Evolutionary conservation across 1,139 yeast species (phyloP), one percentile per base, ranked within the genome.

Genomic region (Lodderomyces theae): DNA sequence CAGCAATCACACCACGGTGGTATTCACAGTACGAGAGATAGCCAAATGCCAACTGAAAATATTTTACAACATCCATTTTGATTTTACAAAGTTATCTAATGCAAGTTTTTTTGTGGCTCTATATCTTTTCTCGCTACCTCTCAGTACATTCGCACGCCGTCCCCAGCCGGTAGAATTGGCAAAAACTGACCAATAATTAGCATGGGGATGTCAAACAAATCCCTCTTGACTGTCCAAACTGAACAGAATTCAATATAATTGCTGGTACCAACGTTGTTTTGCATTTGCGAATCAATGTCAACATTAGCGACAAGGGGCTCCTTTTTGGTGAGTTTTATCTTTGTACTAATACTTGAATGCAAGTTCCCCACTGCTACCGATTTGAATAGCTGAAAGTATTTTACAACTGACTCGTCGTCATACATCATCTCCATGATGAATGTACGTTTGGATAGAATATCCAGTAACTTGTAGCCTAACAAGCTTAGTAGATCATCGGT

Each of bases 171-270:
- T 57, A 72, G 54, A n/a, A 77, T 51, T 22, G 78, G 79, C 41
- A 63, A 62, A 50, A 66, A 76, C 52, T 61, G 79, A 4, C 71
- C 74, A 38, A 69, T 65, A 38, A 66, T 72, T 56, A 62, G 63
- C 79, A 64, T 77, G 43, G 97, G 97, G 41, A 89, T 81, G 54
- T 89, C 96, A 63, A 89, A 90, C 39, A 86, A 80, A 61, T 90
- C 97, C 50, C 96, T 69, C 53, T 87, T 87, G 19, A 77, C 80
- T 0, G 83, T 78, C 82, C 83, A 79, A 23, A 77, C 81, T 26
- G 79, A 70, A 49, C 80, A 74, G 53, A 79, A 77, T 48, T 74
- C 76, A 39, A 78, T 66, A 49, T 56, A 73, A 10, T 56, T 60
- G 8, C 47, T 51, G 9, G 49, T 39, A 17, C 41, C 42, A 33